Conservation (phyloP, 1,139 yeast genomes). For the Candida pseudocylindracea region DNA sequence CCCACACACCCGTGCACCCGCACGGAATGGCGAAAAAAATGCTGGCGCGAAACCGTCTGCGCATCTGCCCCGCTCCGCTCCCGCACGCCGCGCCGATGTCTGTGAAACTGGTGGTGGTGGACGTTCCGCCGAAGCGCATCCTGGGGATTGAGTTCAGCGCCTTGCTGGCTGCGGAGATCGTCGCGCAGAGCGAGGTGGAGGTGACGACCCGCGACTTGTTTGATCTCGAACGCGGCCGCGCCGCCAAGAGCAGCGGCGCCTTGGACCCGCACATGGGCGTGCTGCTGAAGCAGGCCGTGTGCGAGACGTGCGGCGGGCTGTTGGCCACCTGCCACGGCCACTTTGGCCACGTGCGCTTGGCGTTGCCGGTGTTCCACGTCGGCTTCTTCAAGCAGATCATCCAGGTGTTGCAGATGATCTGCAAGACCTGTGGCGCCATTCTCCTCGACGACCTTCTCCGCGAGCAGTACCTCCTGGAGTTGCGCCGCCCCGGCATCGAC, state of each 20-base stretch:
- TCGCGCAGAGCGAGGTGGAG: constrained; percentile 88
- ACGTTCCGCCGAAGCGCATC: constrained; percentile 77
- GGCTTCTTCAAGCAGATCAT: constrained; percentile 91
- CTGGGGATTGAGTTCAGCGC: constrained; percentile 88
- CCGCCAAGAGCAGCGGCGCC: constrained; percentile 69
- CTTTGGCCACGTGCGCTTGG: constrained; percentile 84
- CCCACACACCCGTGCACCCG: neutral
- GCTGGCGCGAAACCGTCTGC: too few species aligned
- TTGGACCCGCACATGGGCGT: constrained; percentile 89
- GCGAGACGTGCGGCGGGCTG: constrained; percentile 81
- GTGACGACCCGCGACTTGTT: constrained; percentile 80
- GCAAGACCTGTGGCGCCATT: constrained; percentile 74
- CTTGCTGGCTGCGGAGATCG: constrained; percentile 71
- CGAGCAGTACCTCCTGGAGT: constrained; percentile 45
- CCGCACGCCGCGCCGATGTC: constrained; percentile 1
- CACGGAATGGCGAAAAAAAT: neutral
- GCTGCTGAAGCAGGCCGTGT: constrained; percentile 63
- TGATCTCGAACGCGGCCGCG: constrained; percentile 74
- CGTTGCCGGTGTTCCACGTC: constrained; percentile 91
- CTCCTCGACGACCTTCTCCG: constrained; percentile 54
- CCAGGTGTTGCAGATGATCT: constrained; percentile 72
- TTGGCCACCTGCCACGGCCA: constrained; percentile 96
- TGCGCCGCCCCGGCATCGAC: constrained; percentile 76
- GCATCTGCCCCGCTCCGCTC: neutral
- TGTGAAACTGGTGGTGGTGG: constrained; percentile 61